These are phyloP conservation scores for Aphanomyces invadans DNA, from an alignment of 352 stramenopile species.

Conservation along the genomic window DNA sequence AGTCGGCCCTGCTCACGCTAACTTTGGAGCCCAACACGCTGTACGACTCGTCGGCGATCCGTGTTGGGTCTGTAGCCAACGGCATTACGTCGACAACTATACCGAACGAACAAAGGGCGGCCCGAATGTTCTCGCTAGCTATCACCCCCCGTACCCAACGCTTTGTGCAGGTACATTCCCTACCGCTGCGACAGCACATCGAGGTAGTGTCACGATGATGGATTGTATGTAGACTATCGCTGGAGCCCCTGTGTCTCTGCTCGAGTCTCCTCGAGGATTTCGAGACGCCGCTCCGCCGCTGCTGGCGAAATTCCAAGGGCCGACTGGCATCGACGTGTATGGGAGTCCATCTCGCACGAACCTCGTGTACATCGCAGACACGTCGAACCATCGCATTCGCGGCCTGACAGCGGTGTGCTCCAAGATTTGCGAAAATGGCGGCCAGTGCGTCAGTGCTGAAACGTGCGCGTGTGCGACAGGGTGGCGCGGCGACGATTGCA, in stretches of 20 bases:
- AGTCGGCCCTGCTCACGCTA: conserved; percentile 60
- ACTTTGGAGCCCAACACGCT: conserved; percentile 46
- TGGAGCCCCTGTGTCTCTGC: conserved; percentile 67
- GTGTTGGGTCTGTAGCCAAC: conserved; percentile 40
- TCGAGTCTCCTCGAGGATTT: conserved; percentile 82
- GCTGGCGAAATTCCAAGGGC: conserved; percentile 59
- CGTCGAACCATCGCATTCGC: conserved; percentile 91
- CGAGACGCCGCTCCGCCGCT: conserved; percentile 80
- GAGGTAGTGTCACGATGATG: too few relatives aligned
- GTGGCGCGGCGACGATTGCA: conserved; percentile 89
- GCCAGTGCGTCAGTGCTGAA: conserved; percentile 79
- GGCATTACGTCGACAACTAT: conserved; percentile 51
- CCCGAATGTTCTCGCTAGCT: conserved; percentile 51
- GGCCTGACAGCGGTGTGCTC: conserved; percentile 84
- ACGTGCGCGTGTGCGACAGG: conserved; percentile 77
- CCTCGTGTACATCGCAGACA: conserved; percentile 87
- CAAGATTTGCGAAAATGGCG: conserved; percentile 93
- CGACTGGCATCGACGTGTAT: conserved; percentile 60
- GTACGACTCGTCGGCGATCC: conserved; percentile 28
- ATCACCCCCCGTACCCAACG: conserved; percentile 2
- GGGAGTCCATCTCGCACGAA: conserved; percentile 43
- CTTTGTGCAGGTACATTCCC: conserved; percentile 22
- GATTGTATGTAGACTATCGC: conserved; percentile 91
- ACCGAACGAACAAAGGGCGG: conserved; percentile 29
- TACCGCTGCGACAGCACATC: too few relatives aligned